A percentile compares a stretch with the other conserved stretches of the same genome.
Evolutionary conservation across 257 asterid species (phyloP).

Genomic region (Rehmannia glutinosa): DNA sequence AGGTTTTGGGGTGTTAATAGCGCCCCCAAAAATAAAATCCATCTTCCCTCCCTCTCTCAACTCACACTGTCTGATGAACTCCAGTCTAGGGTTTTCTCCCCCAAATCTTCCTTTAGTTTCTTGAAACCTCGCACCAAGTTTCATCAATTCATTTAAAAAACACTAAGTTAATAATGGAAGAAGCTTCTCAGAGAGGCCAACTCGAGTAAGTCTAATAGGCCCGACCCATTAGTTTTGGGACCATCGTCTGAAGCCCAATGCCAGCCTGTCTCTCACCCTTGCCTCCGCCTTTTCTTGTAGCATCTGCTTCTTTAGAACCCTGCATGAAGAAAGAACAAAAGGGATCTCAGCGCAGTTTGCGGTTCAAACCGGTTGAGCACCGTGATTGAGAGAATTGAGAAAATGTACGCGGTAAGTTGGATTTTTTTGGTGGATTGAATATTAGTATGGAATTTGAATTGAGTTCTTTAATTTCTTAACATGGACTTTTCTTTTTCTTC

Average conservation of each 20-base stretch:
- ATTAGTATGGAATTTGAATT: background rate
- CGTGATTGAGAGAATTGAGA: slow-evolving; percentile 84
- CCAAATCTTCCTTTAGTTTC: slow-evolving; percentile 10
- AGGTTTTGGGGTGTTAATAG: too few species aligned
- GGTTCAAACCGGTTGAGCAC: slow-evolving; percentile 66
- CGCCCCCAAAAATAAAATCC: slow-evolving; percentile 9
- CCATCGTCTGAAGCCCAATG: slow-evolving; percentile 11
- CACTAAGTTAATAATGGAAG: slow-evolving; percentile 52
- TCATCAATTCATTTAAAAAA: background rate
- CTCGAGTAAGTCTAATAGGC: slow-evolving; percentile 25
- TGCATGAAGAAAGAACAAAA: slow-evolving; percentile 35
- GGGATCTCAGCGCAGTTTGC: slow-evolving; percentile 42
- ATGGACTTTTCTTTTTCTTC: background rate
- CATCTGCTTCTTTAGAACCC: slow-evolving; percentile 29
- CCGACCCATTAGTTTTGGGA: slow-evolving; percentile 23
- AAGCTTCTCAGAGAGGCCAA: slow-evolving; percentile 71
- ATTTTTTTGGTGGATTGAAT: background rate
- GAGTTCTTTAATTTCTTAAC: background rate
- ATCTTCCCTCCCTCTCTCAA: slow-evolving; percentile 7
- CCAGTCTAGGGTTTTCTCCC: slow-evolving; percentile 27
- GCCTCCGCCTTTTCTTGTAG: slow-evolving; percentile 16
- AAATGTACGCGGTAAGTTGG: slow-evolving; percentile 75
- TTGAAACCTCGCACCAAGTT: background rate
- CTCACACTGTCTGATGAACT: slow-evolving; percentile 25
- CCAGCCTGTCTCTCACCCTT: slow-evolving; percentile 19